phyloP scores from a whole-genome alignment of 2,329 filamentous ascomycete genomes.

The Curvularia spicifera region DNA sequence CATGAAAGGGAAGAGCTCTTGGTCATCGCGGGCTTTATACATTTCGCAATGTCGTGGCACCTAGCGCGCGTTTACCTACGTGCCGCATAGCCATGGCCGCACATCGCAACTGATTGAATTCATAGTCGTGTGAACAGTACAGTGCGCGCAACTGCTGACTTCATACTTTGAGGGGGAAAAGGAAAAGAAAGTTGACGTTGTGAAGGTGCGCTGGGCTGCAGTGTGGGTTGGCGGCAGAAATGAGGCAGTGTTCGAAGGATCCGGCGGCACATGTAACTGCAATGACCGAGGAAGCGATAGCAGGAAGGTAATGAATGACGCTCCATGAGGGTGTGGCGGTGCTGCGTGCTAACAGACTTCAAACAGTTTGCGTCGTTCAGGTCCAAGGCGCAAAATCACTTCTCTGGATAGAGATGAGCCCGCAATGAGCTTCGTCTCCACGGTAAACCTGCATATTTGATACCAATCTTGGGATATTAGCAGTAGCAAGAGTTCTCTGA shows the following conservation, averaged over 20 bases:
- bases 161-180: background rate
- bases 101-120: background rate
- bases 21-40: background rate
- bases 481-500: background rate
- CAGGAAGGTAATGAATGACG: background rate
- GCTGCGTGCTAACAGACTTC: background rate
- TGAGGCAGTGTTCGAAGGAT: background rate
- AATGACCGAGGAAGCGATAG: background rate
- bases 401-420: background rate
- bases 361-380: background rate
- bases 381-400: background rate
- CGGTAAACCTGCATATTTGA: background rate
- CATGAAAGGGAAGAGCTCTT: background rate
- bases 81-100: background rate
- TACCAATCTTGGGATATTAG: background rate
- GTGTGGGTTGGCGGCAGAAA: background rate
- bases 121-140: background rate
- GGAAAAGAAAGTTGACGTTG: background rate
- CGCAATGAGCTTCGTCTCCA: background rate
- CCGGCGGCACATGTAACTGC: background rate
- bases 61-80: background rate
- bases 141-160: background rate
- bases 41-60: background rate
- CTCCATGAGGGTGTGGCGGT: background rate
- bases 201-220: background rate